Base-by-base conservation (phyloP, 306 rosid species). In the Cucurbita maxima region DNA sequence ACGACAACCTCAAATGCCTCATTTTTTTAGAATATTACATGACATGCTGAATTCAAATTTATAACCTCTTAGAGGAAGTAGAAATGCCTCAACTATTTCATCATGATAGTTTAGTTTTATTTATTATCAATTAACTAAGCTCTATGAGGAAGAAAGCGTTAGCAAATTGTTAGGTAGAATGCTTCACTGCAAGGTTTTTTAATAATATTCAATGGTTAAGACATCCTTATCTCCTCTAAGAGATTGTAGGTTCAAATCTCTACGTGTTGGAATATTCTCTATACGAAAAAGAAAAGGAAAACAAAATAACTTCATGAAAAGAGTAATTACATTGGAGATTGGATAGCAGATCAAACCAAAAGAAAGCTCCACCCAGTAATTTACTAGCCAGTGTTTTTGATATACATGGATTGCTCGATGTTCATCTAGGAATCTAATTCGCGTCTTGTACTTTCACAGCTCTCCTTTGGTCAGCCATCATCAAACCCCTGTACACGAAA, bases 391-490 rank as follows among this genome's bases (percentile, higher is more conserved):
- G 6, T 67, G 5, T 11, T 44, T 66, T 41, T 18, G 38, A 66
- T 47, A 68, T 68, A 20, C 11, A 45, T 47, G 73, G 56, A 68
- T 68, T 45, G 73, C 37, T 47, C 8, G 75, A 22, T 61, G 57
- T 76, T 54, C 40, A 47, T 69, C 79, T 12, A 70, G 58, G 41
- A 71, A 57, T 79, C 78, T 73, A 76, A 75, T 19, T 20, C 45
- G 20, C 69, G 34, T 68, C 59, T 20, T 76, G 68, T 61, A 62
- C 52, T 73, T 64, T 66, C 79, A 59, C 87, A 91, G 97, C 87
- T 89, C 92, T 71, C 99, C 91, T 36, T 92, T 88, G 76, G 96
- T 84, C 79, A 86, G 78, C 80, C 82, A 47, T 81, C 83, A 20
- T 69, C 89, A 73, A 71, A 81, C 81, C 43, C 82, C 88, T 74